Evolutionary conservation across 495 filamentous ascomycete genomes (phyloP), one percentile per base, ranked within the genome.

Genomic region (Geopyxis carbonaria): DNA sequence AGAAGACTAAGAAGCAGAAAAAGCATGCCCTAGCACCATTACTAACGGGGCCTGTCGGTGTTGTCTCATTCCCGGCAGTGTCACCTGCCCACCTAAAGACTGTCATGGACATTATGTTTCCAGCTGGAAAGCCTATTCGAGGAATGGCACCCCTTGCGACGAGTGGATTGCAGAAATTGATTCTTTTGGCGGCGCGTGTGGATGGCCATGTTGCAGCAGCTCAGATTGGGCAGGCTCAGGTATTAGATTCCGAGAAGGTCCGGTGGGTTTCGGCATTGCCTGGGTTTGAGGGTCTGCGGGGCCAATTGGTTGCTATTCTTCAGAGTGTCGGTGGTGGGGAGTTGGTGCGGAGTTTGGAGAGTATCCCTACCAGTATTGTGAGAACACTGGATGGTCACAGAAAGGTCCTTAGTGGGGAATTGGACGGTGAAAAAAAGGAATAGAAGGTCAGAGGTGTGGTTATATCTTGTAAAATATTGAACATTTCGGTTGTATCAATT

Each of bases 261-360:
- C 78, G 74, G 56, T 89, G 81, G 80, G 72, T 95, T 36, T 81
- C 78, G 29, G 68, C 72, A n/a, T 80, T 95, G 48, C 78, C 77
- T 36, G 85, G 85, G 8, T 55, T 93, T 42, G 82, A 87, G 21
- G 75, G 76, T 14, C 64, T 95, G 47, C 69, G 86, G 42, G 78
- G 72, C 21, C 78, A 91, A 65, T 64, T 99, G 45, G 75, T 50
- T 42, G 52, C 46, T 34, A 46, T 51, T 18, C 31, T 58, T 38
- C 43, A 49, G 48, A 51, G 45, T 16, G 38, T 48, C 35, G 53
- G 50, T 45, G 48, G 55, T 43, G 47, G 40, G 20, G 48, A 53
- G 13, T 29, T 56, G 27, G 45, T 48, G 11, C 40, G 45, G 36
- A 44, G 13, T 20, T 45, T 56, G 32, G 52, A 31, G 18, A 42